A percentile compares a stretch with the other conserved stretches of the same genome.
Evolutionary conservation across 495 filamentous ascomycete genomes (phyloP).

Genomic region (Xylaria curta): DNA sequence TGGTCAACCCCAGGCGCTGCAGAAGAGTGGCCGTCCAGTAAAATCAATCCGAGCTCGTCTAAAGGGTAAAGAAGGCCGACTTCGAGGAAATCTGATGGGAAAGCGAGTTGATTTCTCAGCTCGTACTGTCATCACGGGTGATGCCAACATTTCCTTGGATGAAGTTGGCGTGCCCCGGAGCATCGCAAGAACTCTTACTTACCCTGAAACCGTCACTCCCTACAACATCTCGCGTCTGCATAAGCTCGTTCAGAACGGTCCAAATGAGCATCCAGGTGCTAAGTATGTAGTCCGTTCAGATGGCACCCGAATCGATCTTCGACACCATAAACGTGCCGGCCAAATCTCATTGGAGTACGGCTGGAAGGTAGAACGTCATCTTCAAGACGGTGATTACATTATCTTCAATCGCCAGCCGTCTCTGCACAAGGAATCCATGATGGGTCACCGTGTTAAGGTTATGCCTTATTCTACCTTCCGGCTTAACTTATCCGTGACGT

Average conservation of each 20-base stretch:
- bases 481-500: slow-evolving; percentile 95
- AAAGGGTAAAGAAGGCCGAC: slow-evolving; percentile 97
- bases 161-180: slow-evolving; percentile 93
- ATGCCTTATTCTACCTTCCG: slow-evolving; percentile 99
- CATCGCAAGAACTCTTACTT: slow-evolving; percentile 89
- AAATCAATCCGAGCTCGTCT: slow-evolving; percentile 95
- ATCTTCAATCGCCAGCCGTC: slow-evolving; percentile 99
- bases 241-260: slow-evolving; percentile 86
- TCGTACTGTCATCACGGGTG: slow-evolving; percentile 98
- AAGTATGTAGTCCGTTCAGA: slow-evolving; percentile 92
- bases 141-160: slow-evolving; percentile 93
- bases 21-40: slow-evolving; percentile 94
- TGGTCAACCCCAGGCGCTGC: slow-evolving; percentile 91
- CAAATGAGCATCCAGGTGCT: slow-evolving; percentile 92
- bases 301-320: slow-evolving; percentile 91
- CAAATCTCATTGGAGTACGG: slow-evolving; percentile 88
- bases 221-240: slow-evolving; percentile 97
- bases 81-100: slow-evolving; percentile 98
- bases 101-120: slow-evolving; percentile 99
- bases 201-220: slow-evolving; percentile 95
- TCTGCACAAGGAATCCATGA: slow-evolving; percentile 99
- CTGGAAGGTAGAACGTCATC: slow-evolving; percentile 97
- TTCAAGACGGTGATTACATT: slow-evolving; percentile 95
- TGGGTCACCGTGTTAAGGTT: slow-evolving; percentile 95
- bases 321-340: slow-evolving; percentile 84